A percentile compares a stretch with the other conserved stretches of the same genome.
phyloP scores from a whole-genome alignment of 495 filamentous ascomycete genomes.

The Oleoguttula mirabilis region DNA sequence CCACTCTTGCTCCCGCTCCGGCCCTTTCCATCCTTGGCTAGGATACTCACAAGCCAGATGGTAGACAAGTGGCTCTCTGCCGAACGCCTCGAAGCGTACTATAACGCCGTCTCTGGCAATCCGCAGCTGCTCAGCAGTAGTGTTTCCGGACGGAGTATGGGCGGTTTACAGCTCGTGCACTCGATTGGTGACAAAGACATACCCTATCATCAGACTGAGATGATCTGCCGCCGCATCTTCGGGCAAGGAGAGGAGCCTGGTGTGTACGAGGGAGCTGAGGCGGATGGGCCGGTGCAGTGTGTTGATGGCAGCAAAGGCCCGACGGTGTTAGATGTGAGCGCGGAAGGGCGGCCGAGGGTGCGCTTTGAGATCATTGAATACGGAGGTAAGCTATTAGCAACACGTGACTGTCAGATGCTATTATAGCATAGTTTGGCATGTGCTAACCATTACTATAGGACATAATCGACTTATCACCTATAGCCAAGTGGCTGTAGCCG shows the following conservation, averaged over 20 bases:
- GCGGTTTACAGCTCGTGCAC: slow-evolving; percentile 24
- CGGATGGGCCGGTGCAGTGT: slow-evolving; percentile 27
- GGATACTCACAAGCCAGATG: slow-evolving; percentile 36
- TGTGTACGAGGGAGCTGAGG: slow-evolving; percentile 29
- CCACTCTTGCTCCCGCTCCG: slow-evolving; percentile 67
- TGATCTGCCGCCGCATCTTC: slow-evolving; percentile 19
- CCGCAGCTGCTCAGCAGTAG: slow-evolving; percentile 30
- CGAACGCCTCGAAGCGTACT: slow-evolving; percentile 31
- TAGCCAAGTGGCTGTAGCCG: slow-evolving; percentile 45
- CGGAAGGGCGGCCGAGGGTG: slow-evolving; percentile 26
- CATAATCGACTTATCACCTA: slow-evolving; percentile 47
- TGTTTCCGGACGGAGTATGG: slow-evolving; percentile 24
- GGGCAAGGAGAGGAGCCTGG: slow-evolving; percentile 7
- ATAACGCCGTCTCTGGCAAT: slow-evolving; percentile 28
- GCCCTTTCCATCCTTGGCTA: slow-evolving; percentile 39
- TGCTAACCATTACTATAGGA: slow-evolving; percentile 28
- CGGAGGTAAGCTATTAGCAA: slow-evolving; percentile 50
- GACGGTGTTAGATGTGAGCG: slow-evolving; percentile 28
- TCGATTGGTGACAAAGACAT: slow-evolving; percentile 29
- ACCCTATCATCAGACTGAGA: slow-evolving; percentile 23
- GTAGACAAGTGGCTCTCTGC: slow-evolving; percentile 47
- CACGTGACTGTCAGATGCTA: no score
- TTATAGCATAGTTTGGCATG: not conserved
- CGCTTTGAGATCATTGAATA: slow-evolving; percentile 45
- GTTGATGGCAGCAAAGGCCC: slow-evolving; percentile 31